A percentile compares a stretch with the other conserved stretches of the same genome.
Conservation (phyloP, 2,329 filamentous ascomycete genomes). For the Alternaria sp. region DNA sequence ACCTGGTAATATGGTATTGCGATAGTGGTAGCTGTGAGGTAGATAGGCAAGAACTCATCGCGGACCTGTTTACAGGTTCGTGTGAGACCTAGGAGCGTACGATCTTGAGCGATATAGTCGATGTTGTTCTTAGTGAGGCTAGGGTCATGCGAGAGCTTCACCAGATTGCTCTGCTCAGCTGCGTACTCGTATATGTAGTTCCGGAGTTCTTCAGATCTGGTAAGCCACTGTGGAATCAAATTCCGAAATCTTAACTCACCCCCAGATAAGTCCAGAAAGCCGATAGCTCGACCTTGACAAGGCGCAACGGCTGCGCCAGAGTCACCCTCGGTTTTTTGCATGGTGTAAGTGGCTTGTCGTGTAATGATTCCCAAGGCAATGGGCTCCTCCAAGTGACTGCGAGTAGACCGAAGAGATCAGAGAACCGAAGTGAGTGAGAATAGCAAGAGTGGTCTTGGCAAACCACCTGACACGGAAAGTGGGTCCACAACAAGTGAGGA, state of each 20-base stretch:
- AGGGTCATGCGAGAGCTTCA: not conserved
- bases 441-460: not conserved
- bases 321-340: not conserved
- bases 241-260: not conserved
- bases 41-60: not conserved
- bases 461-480: not conserved
- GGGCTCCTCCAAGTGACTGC: not conserved
- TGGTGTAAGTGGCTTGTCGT: not conserved
- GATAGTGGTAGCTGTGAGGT: not conserved
- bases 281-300: not conserved
- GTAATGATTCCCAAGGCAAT: not conserved
- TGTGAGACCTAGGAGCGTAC: not conserved
- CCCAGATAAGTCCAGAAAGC: not conserved
- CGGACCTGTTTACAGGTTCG: not conserved
- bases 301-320: not conserved
- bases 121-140: not conserved
- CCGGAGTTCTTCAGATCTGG: not conserved
- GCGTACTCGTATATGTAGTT: not conserved
- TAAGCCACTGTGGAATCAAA: not conserved
- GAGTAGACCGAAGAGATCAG: not conserved
- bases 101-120: not conserved
- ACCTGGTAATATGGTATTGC: not conserved
- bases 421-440: not conserved
- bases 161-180: not conserved
- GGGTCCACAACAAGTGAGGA: not conserved